Percentiles rank a stretch among this genome's conserved stretches.
Conservation (phyloP, 208 protist species). For the Acanthamoeba healyi region DNA sequence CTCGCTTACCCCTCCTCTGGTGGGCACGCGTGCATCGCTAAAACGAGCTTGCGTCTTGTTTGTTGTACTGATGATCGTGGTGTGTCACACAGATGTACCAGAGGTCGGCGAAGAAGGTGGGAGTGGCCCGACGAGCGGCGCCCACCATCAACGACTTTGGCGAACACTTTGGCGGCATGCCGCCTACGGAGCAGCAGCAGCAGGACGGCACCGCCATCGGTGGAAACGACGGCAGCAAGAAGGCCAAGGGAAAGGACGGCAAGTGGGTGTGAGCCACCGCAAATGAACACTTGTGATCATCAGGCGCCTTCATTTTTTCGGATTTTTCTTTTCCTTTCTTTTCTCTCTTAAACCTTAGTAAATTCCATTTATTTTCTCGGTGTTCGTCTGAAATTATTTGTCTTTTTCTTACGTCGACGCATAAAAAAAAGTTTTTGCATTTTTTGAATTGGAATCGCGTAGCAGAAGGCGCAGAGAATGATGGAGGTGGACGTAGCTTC, state of each 20-base stretch:
- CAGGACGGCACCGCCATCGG: not conserved
- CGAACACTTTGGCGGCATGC: constrained; percentile 34
- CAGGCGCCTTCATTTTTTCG: not conserved
- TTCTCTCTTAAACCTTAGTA: not conserved
- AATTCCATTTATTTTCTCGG: no score
- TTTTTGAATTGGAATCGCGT: not conserved
- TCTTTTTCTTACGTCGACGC: no score
- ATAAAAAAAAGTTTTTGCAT: no score
- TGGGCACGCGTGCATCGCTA: no score
- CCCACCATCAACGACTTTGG: constrained; percentile 42
- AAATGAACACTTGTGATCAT: no score
- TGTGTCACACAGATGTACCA: not conserved
- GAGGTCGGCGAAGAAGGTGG: constrained; percentile 16
- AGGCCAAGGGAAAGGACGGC: not conserved
- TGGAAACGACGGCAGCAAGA: not conserved
- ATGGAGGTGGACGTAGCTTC: not conserved
- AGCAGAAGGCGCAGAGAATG: no score
- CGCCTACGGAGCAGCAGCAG: not conserved
- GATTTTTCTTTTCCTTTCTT: no score
- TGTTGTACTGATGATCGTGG: no score
- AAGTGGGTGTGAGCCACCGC: not conserved
- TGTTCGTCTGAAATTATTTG: no score
- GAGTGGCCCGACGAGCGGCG: constrained; percentile 10
- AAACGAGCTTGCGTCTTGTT: not conserved
- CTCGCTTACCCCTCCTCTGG: no score